Conservation (phyloP, 805 yeast species). For the Kluyveromyces lactis region DNA sequence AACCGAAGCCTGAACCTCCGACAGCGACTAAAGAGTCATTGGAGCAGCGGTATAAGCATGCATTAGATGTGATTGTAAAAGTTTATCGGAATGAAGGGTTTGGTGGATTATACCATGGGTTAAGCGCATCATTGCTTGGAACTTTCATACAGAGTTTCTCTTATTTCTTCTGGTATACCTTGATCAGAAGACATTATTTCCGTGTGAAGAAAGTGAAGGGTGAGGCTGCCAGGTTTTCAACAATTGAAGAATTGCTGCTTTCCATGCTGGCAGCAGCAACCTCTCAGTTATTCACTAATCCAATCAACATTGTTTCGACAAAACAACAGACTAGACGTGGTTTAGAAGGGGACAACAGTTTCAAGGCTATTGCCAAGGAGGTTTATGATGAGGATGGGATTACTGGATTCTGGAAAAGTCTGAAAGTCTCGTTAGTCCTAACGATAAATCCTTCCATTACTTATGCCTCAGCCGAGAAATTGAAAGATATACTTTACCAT, state of each 20-base stretch:
- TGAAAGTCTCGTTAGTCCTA: slow-evolving; percentile 69
- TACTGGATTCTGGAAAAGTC: slow-evolving; percentile 73
- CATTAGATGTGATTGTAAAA: slow-evolving; percentile 53
- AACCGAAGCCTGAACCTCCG: slow-evolving; percentile 3
- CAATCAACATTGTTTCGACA: slow-evolving; percentile 68
- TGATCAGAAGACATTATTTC: slow-evolving; percentile 51
- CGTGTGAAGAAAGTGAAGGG: slow-evolving; percentile 30
- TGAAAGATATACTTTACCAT: slow-evolving; percentile 41
- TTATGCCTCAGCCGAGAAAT: slow-evolving; percentile 69
- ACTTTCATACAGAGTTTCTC: slow-evolving; percentile 73
- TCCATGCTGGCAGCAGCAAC: slow-evolving; percentile 80
- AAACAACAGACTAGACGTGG: slow-evolving; percentile 49
- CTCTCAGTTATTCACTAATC: slow-evolving; percentile 72
- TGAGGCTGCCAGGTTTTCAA: slow-evolving; percentile 25
- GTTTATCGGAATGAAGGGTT: slow-evolving; percentile 53
- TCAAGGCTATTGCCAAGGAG: slow-evolving; percentile 29
- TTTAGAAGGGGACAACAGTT: slow-evolving; percentile 22
- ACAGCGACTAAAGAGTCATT: slow-evolving; percentile 9
- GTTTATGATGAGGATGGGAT: slow-evolving; percentile 47
- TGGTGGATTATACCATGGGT: slow-evolving; percentile 64
- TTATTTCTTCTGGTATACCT: slow-evolving; percentile 81
- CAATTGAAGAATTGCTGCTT: slow-evolving; percentile 58
- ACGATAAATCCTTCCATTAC: slow-evolving; percentile 83
- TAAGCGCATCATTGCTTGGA: slow-evolving; percentile 57
- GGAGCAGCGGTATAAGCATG: slow-evolving; percentile 38